Evolutionary conservation across 768 basidiomycete genomes (phyloP), one percentile per base, ranked within the genome.

Genomic region (Auricularia cornea): DNA sequence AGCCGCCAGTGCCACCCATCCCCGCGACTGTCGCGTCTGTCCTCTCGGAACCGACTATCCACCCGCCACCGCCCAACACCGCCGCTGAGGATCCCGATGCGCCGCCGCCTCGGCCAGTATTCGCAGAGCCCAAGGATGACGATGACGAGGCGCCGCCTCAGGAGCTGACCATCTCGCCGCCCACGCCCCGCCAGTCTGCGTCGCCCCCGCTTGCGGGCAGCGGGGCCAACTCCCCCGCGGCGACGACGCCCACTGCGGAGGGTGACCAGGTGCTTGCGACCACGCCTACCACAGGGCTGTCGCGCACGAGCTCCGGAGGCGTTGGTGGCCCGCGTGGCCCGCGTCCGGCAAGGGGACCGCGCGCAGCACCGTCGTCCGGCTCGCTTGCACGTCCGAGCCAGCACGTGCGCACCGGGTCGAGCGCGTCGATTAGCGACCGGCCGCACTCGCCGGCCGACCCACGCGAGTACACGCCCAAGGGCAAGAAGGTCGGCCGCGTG

Each of bases 401-500:
- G 70, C 69, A 67, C 61, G 68, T 65, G 71, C 78, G 65, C 68
- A 74, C 59, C 12, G 35, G 35, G 23, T 29, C 63, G 70, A n/a
- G 65, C 68, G 60, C 57, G 67, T 10, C 72, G 66, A 68, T 72
- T 66, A 66, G 70, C 64, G 71, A 69, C 66, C 61, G 68, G 63
- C 71, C 77, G 65, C 67, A 73, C 57, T 33, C 73, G 77, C 3
- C 74, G 76, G 3, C 74, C 78, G 12, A 77, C 79, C 56, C 72
- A 77, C 2, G 64, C 54, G 59, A 62, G 48, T 60, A 64, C 62
- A 61, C 60, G 69, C 70, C 70, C 63, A 66, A 65, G 63, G 54
- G 54, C 54, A 73, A 71, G 67, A 71, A 71, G 63, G 73, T 73
- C 52, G 72, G 75, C 18, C 70, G 73, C 33, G 68, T 72, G 54